A percentile compares a stretch with the other conserved stretches of the same genome.
phyloP scores from a whole-genome alignment of 495 filamentous ascomycete species.

The Podospora pseudoanserina region DNA sequence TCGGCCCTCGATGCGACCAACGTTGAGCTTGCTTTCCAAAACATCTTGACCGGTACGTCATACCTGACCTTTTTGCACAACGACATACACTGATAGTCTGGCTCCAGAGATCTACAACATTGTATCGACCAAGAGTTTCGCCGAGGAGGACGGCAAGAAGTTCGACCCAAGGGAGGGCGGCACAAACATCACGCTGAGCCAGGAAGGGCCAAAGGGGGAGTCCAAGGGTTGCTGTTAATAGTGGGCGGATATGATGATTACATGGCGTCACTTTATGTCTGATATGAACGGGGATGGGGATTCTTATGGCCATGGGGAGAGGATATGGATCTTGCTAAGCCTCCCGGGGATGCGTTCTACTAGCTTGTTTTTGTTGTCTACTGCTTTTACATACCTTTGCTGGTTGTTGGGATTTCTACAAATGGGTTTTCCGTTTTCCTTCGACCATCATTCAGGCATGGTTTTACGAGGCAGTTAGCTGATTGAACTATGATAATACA shows the following conservation, averaged over 20 bases:
- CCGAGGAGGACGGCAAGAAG: constrained; percentile 59
- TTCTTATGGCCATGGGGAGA: constrained; percentile 34
- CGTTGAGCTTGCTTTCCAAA: constrained; percentile 99
- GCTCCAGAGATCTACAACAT: constrained; percentile 95
- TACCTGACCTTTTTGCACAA: neutral
- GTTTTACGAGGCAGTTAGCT: constrained; percentile 31
- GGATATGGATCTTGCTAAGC: constrained; percentile 37
- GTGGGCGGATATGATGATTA: constrained; percentile 36
- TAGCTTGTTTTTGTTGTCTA: constrained; percentile 33
- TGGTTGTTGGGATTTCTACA: constrained; percentile 24
- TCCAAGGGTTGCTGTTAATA: constrained; percentile 80
- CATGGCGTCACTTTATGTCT: constrained; percentile 47
- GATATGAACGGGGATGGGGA: constrained; percentile 31
- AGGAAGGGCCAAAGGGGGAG: constrained; percentile 59
- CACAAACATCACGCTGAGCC: constrained; percentile 77
- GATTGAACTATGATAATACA: constrained; percentile 31
- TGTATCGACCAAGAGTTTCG: constrained; percentile 94
- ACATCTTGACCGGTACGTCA: constrained; percentile 89
- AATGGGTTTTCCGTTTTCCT: constrained; percentile 11
- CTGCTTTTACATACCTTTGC: constrained; percentile 25
- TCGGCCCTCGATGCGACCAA: constrained; percentile 98
- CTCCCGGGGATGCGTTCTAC: constrained; percentile 21
- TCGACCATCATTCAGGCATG: constrained; percentile 24
- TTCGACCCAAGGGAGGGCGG: constrained; percentile 47
- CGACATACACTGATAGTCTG: neutral